Percentiles rank a stretch among this genome's conserved stretches.
These are phyloP conservation scores for Colletotrichum lindemuthianum DNA, from an alignment of 2,329 filamentous ascomycete species.

Conservation along the genomic window DNA sequence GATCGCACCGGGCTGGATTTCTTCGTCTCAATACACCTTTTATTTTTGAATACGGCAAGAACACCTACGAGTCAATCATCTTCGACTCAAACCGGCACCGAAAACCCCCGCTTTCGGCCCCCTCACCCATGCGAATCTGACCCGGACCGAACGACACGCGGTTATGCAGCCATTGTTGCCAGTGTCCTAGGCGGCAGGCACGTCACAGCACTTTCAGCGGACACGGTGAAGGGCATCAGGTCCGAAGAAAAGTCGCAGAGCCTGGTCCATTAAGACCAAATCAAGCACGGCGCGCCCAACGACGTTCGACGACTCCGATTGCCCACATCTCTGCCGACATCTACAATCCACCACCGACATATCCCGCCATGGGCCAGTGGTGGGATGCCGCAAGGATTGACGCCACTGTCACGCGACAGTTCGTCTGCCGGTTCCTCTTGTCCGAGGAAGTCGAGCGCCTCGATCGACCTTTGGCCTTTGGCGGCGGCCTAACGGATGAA, in stretches of 20 bases:
- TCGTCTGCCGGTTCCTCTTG: constrained; percentile 71
- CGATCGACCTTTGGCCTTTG: constrained; percentile 72
- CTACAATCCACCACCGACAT: neutral
- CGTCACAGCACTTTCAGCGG: constrained; percentile 8
- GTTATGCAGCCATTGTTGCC: constrained; percentile 29
- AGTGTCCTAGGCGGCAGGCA: constrained; percentile 29
- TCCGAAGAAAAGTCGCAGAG: constrained; percentile 10
- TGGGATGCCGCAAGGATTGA: constrained; percentile 78
- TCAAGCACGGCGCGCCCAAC: constrained; percentile 6
- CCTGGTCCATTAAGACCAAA: neutral
- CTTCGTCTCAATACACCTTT: constrained; percentile 20
- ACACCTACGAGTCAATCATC: too few species aligned
- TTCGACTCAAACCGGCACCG: too few species aligned
- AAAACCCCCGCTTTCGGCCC: neutral
- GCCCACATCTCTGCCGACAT: neutral
- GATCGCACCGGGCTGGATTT: constrained; percentile 8
- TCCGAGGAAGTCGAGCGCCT: constrained; percentile 71
- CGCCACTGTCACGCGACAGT: constrained; percentile 73
- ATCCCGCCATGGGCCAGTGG: constrained; percentile 55
- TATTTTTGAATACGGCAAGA: too few species aligned
- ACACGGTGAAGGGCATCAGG: neutral
- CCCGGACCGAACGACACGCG: constrained; percentile 13
- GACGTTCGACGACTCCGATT: constrained; percentile 10
- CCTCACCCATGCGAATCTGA: constrained; percentile 14
- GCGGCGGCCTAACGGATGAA: constrained; percentile 74